Base-by-base conservation (phyloP, 352 stramenopile genomes). In the Phytopythium vexans region DNA sequence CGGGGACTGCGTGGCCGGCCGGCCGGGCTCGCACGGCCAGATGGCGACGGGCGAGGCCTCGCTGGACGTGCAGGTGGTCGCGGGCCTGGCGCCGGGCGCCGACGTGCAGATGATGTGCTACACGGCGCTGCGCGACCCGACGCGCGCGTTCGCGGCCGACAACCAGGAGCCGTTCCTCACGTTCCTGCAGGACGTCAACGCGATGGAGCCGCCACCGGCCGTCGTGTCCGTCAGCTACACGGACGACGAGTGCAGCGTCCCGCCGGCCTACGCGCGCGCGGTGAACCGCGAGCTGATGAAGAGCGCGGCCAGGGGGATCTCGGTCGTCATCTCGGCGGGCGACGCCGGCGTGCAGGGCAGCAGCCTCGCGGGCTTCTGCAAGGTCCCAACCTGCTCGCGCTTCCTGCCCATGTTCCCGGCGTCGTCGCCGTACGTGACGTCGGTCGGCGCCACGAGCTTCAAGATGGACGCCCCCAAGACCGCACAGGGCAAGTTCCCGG, bases 181-280 rank as follows among this genome's bases (percentile, higher is more conserved):
- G 8, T 92, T 92, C 53, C 56, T 92, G 35, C 77, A 83, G 44
- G 74, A 83, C 14, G 58, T 90, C 8, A 92, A 90, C 49, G 70
- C 67, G n/a, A 79, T 88, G 64, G 61, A 84, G 0, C 68, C 76
- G 3, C 55, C 72, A 27, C 82, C 82, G 4, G 56, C 71, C 4
- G 82, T 90, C 32, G 76, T 92, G 6, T 90, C 79, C 14, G 80
- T 92, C 55, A 92, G 82, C 58, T 92, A 92, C 67, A 86, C 82
- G 10, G 82, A 92, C 58, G 82, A 92, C 43, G 82, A 92, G 59
- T 89, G 79, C 56, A 81, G 76, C 27, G 55, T 90, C 11, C 77
- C 82, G 0, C 31, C 36, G 4, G 62, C 52, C 9, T 92, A 92
- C 56, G 73, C 74, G 0, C 58, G 66, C 32, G 74, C 78, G 1